These are phyloP conservation scores for Auxenochlorella pyrenoidosa DNA, from an alignment of 139 green algal genomes.

Conservation along the genomic window DNA sequence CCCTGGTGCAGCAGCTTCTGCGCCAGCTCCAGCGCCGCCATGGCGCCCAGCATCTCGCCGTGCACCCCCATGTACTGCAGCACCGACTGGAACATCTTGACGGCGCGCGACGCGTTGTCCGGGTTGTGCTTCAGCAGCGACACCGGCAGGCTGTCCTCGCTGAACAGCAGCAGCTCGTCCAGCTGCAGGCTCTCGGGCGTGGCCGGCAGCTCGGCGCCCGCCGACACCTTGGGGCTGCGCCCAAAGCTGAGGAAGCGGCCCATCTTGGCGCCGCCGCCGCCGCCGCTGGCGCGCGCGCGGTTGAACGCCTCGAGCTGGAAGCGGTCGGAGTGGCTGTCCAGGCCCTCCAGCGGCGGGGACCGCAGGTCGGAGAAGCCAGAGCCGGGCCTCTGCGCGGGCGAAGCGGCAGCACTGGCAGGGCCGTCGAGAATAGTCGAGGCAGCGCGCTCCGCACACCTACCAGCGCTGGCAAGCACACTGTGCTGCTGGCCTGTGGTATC, in stretches of 20 bases:
- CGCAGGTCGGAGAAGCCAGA: slow-evolving; percentile 28
- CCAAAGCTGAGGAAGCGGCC: slow-evolving; percentile 56
- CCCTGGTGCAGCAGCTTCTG: slow-evolving; percentile 94
- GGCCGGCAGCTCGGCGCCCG: slow-evolving; percentile 19
- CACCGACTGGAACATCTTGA: slow-evolving; percentile 93
- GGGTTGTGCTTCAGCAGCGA: slow-evolving; percentile 87
- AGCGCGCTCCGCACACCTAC: no score
- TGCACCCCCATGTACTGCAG: slow-evolving; percentile 85
- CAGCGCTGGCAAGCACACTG: no score
- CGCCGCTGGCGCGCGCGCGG: slow-evolving; percentile 49
- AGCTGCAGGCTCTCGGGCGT: slow-evolving; percentile 45
- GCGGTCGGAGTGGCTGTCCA: slow-evolving; percentile 62
- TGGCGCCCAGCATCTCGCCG: slow-evolving; percentile 42
- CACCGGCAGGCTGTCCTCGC: slow-evolving; percentile 87
- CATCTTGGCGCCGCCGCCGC: slow-evolving; percentile 60
- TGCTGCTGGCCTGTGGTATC: no score
- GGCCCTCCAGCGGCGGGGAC: slow-evolving; percentile 56
- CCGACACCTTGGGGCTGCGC: slow-evolving; percentile 39
- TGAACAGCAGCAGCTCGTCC: slow-evolving; percentile 74
- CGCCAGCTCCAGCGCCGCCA: slow-evolving; percentile 70
- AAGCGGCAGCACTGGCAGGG: not conserved
- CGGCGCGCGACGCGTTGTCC: slow-evolving; percentile 80
- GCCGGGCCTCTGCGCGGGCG: not conserved
- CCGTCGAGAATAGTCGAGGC: no score
- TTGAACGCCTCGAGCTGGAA: slow-evolving; percentile 82